Conservation (phyloP, 2,329 filamentous ascomycete genomes). For the Phyllosticta capitalensis region DNA sequence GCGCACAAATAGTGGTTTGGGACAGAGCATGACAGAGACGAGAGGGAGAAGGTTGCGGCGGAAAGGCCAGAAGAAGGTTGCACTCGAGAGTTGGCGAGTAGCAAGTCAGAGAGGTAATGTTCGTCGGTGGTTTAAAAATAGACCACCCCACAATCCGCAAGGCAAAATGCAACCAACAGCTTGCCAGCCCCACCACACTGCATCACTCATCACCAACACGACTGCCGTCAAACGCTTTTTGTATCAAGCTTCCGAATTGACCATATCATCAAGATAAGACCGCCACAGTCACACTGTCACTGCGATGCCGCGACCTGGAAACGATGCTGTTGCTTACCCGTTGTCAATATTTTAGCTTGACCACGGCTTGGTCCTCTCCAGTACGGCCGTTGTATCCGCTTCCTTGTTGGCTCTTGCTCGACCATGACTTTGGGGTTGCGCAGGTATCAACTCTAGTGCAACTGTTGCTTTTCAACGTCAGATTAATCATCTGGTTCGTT, state of each 20-base stretch:
- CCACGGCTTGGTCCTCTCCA: too few species aligned
- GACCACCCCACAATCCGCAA: background rate
- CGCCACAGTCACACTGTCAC: background rate
- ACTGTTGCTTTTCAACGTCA: too few species aligned
- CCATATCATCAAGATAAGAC: background rate
- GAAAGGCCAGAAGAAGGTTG: background rate
- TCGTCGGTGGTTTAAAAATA: background rate
- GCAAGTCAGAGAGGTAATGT: background rate
- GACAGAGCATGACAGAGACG: slow-evolving; percentile 5
- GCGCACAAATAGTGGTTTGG: background rate
- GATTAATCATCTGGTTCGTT: too few species aligned
- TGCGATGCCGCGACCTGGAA: too few species aligned
- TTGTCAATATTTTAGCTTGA: too few species aligned
- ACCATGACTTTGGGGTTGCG: too few species aligned
- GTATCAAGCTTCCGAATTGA: background rate
- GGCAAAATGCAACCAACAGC: background rate
- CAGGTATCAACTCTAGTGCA: too few species aligned
- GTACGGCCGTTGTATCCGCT: too few species aligned
- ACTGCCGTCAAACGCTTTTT: background rate
- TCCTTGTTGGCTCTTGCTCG: too few species aligned
- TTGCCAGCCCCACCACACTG: background rate
- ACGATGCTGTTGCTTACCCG: too few species aligned
- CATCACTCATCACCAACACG: background rate
- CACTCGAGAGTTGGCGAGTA: background rate
- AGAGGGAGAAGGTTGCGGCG: background rate